Base-by-base conservation (phyloP, 805 yeast genomes). In the Wickerhamiella brachini region DNA sequence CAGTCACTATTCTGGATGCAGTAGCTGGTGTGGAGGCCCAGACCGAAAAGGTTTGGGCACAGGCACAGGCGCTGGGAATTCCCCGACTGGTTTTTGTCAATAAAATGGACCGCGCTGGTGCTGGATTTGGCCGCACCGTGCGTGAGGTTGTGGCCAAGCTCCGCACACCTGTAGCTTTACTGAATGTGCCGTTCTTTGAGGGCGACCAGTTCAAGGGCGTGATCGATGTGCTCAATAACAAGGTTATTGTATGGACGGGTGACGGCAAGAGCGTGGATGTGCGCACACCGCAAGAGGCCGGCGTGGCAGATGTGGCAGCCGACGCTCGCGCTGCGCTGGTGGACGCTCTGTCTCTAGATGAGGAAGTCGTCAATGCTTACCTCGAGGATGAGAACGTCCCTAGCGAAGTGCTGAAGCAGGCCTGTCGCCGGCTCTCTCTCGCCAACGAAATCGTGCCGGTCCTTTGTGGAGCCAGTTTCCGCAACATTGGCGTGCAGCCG, bases 1-100 rank as follows among this genome's bases (percentile, higher is more conserved):
- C 90, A 1, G 94, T 93, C 7, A 83, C 95, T 0, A 85, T 93
- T 9, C 67, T 93, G 49, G 98, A 93, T 68, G 95, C 85, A 0
- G 97, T 90, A 8, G 97, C 96, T 1, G 98, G 98, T 12, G 98
- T 93, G 1, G 98, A 93, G 64, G 93, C 97, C 0, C 97, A 93
- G 66, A 90, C 98, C 0, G 97, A 89, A 63, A 90, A 88, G 62
- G 97, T 93, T 2, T 93, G 97, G 97, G 78, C 76, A 55, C 95
- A 89, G 65, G 89, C 96, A 1, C 70, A 69, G 20, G 75, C 74
- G 17, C 67, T 81, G 57, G 65, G 66, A 2, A 79, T 93, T 38
- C 97, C 98, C 0, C 75, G 78, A 48, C 70, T 93, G 12, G 80
- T 86, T 12, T 93, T 79, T 63, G 77, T 93, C 34, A 93, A 93